Base-by-base conservation (phyloP, 2,329 filamentous ascomycete species). In the Microsporum canis region DNA sequence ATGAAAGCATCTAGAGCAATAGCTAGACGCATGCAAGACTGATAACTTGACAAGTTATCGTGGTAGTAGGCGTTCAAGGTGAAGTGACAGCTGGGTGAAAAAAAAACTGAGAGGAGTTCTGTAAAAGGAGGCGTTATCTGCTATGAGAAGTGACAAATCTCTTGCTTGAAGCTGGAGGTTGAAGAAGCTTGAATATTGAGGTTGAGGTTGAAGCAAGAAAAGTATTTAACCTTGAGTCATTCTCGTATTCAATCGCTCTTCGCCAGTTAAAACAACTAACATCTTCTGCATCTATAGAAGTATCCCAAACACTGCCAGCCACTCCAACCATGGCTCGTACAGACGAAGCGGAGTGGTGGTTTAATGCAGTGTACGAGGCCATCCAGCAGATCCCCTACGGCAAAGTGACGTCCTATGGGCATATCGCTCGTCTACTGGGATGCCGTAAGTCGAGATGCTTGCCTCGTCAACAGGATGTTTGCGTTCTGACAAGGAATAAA, bases 351-450 rank as follows among this genome's bases (percentile, higher is more conserved):
- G 76, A 78, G 64, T 75, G 71, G 70, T 79, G 77, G 77, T 76
- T 76, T 64, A 75, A 77, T 63, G 80, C 88, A 51, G 91, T 96
- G 57, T 96, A 95, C 76, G 77, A 80, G 62, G 90, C 91, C 12
- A 83, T 96, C 2, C 89, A 92, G 73, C 85, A 96, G 72, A 88
- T 97, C 36, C 92, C 94, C 0, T 71, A 75, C 6, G 92, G 92
- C 63, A 88, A 82, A 70, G 91, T 96, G 47, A 96, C 91, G 1
- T 89, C 84, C 55, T 97, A 97, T 71, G 90, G 88, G 1, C 84
- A 87, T 66, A 85, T 87, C 61, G 84, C 84, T n/a, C 73, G 73
- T 14, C 73, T 86, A 36, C 72, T 86, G 3, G 84, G 83, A 58
- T 80, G 81, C 71, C 83, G 82, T 85, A 76, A 67, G 80, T 74